Evolutionary conservation across 169 alveolate species (phyloP), one percentile per base, ranked within the genome.

Genomic region (Cryptosporidium bovis): DNA sequence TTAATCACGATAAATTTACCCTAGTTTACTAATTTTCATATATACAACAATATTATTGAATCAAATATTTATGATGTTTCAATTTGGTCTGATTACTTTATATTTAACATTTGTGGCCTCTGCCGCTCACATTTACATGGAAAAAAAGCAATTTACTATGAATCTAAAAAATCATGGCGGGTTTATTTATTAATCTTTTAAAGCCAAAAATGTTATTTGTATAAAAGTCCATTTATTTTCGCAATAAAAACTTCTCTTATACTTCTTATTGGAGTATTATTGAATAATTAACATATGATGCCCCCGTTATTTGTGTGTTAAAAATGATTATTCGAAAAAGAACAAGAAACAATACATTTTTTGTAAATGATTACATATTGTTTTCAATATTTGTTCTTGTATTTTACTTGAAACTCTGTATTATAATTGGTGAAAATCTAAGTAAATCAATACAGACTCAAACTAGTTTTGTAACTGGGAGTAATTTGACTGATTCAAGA

Each of bases 161-260:
- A 69, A 69, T 69, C 83, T 69, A 69, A 69, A 69, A 69, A 69
- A 53, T 64, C 40, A 53, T 69, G 83, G 83, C 83, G 83, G 83
- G 83, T 24, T 33, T 29, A 16, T 69, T n/a, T 6, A 53, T 53
- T 53, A 40, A 40, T 40, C 48, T 40, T 40, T 6, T 40, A 40
- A 40, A 40, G 48, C 48, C 48, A 6, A 8, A 40, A 40, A 40
- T 40, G 10, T 8, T 8, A 40, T 8, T 40, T 40, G 48, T 40
- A 40, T 40, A 6, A 36, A 36, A 40, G 4, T 6, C 48, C 10
- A 6, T 40, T 40, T 40, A 6, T 40, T 40, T 40, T 40, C 10
- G 48, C 10, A 40, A 40, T 40, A 40, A 40, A 40, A 40, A 40
- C 13, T 8, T 40, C 10, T 40, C 10, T 0, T 3, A 8, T 40